phyloP scores from a whole-genome alignment of 78 protist species.

The Dictyostelium purpureum region DNA sequence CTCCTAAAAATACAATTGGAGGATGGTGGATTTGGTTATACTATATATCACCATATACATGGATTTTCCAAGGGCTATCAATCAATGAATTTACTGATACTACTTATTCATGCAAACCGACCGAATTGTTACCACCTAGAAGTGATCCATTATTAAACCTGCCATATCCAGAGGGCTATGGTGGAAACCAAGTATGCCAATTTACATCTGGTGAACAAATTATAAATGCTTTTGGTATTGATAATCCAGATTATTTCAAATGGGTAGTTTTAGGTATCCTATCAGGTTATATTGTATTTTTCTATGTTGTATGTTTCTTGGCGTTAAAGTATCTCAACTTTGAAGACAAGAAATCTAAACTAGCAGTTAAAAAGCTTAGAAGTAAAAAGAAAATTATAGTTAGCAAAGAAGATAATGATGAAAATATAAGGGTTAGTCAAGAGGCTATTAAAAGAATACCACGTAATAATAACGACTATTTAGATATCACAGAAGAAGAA shows the following conservation, averaged over 20 bases:
- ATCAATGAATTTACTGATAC: constrained; percentile 60
- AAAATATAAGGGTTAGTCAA: not conserved
- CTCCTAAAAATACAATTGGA: constrained; percentile 47
- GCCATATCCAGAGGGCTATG: constrained; percentile 38
- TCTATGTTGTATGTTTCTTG: constrained; percentile 5
- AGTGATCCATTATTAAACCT: not conserved
- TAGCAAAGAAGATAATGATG: not conserved
- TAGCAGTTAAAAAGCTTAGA: constrained; percentile 3
- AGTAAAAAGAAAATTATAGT: not conserved
- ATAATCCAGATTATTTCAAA: constrained; percentile 37
- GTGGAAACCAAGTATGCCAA: constrained; percentile 36
- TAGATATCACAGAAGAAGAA: not conserved
- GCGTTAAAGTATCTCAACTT: constrained; percentile 25
- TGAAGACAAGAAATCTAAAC: constrained; percentile 17
- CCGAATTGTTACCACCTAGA: constrained; percentile 48
- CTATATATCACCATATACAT: constrained; percentile 70
- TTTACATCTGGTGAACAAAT: constrained; percentile 54
- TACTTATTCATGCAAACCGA: not conserved
- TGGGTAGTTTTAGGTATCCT: constrained; percentile 21
- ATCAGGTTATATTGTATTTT: not conserved
- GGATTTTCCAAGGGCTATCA: constrained; percentile 70
- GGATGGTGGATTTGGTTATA: constrained; percentile 83
- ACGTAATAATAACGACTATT: not conserved
- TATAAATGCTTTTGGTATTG: constrained; percentile 23
- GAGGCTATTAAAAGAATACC: not conserved